These are phyloP conservation scores for Xylaria multiplex DNA, from an alignment of 2,329 filamentous ascomycete species.

Conservation along the genomic window DNA sequence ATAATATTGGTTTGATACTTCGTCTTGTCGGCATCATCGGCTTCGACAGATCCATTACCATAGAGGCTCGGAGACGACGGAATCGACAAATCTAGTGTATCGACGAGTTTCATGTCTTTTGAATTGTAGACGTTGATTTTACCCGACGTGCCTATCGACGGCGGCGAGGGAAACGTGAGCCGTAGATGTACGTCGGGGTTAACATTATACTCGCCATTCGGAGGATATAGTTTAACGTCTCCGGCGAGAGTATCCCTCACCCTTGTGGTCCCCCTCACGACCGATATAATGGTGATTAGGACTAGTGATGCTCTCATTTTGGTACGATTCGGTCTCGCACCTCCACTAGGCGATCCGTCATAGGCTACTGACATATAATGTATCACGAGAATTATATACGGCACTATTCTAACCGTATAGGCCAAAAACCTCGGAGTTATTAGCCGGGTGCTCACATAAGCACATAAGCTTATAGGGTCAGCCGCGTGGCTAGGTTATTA, in stretches of 20 bases:
- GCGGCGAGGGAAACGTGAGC: conserved; percentile 26
- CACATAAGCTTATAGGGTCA: too few species aligned
- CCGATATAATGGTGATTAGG: conserved; percentile 9
- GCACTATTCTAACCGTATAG: background rate
- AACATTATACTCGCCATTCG: conserved; percentile 23
- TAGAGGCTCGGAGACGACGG: conserved; percentile 33
- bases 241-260: background rate
- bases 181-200: conserved; percentile 30
- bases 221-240: conserved; percentile 25
- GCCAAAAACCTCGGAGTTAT: conserved; percentile 14
- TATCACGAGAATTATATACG: conserved; percentile 10
- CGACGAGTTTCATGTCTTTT: conserved; percentile 23
- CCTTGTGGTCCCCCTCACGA: conserved; percentile 1
- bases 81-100: conserved; percentile 30
- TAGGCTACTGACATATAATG: background rate
- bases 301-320: conserved; percentile 18
- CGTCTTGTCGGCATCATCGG: conserved; percentile 32
- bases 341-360: background rate
- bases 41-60: conserved; percentile 31
- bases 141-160: conserved; percentile 26
- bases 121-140: conserved; percentile 35
- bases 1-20: conserved; percentile 38
- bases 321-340: background rate
- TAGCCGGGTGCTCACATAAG: too few species aligned
- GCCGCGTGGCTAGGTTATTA: too few species aligned